Evolutionary conservation across 306 rosid species (phyloP).

Genomic region (Oxytropis ochrocephala): DNA sequence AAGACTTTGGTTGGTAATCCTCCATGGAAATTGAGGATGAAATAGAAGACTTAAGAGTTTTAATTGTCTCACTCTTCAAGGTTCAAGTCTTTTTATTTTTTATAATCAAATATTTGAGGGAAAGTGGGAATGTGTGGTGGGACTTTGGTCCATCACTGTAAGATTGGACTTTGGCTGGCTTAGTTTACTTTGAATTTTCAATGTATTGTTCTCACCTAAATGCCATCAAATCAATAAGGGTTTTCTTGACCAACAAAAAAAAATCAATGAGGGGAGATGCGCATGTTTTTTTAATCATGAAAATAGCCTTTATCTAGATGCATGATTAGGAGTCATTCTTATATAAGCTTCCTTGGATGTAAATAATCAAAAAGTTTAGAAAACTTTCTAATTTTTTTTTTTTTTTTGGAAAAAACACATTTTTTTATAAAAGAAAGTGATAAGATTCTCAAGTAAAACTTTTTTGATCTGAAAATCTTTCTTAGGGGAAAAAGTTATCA

Average conservation of each 20-base stretch:
- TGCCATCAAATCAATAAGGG: too few species aligned
- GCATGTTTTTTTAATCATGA: too few species aligned
- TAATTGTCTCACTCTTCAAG: neutral
- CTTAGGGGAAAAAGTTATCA: too few species aligned
- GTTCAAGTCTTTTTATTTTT: neutral
- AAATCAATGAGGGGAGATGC: too few species aligned
- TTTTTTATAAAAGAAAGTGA: too few species aligned
- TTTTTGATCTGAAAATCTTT: too few species aligned
- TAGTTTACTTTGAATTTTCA: neutral
- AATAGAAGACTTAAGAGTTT: neutral
- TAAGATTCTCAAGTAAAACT: too few species aligned
- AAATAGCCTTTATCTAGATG: too few species aligned
- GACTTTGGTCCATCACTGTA: neutral
- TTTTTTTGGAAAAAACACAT: too few species aligned
- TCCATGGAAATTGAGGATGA: constrained; percentile 35
- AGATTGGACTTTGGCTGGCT: neutral
- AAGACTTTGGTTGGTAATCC: constrained; percentile 36
- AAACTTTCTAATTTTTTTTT: too few species aligned
- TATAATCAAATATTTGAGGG: neutral
- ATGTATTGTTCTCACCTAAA: neutral
- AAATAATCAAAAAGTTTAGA: too few species aligned
- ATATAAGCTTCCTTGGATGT: neutral
- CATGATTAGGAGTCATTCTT: neutral
- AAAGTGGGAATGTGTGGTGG: constrained; percentile 2
- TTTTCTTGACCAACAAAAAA: too few species aligned